Percentiles rank a stretch among this genome's conserved stretches.
Evolutionary conservation across 2,329 filamentous ascomycete genomes (phyloP).

Genomic region (Teratosphaeria epicoccoides): DNA sequence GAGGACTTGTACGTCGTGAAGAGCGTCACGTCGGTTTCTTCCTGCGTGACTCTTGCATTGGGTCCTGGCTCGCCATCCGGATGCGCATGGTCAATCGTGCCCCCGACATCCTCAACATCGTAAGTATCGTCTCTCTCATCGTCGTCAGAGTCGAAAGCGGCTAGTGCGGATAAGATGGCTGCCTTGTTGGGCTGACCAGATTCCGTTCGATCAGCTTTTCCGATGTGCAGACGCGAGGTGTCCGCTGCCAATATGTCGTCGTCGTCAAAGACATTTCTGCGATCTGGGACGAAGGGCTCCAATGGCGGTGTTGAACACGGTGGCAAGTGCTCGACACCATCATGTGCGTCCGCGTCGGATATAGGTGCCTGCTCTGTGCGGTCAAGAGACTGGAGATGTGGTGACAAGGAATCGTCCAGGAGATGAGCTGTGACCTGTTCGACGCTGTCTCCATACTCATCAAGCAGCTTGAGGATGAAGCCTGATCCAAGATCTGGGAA

Average conservation of each 20-base stretch:
- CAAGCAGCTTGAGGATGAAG: conserved; percentile 68
- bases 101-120: conserved; percentile 82
- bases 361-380: conserved; percentile 52
- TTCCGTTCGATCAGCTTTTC: conserved; percentile 43
- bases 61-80: conserved; percentile 45
- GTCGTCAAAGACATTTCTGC: conserved; percentile 67
- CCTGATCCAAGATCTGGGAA: conserved; percentile 79
- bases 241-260: conserved; percentile 63
- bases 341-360: conserved; percentile 9
- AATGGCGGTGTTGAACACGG: conserved; percentile 45
- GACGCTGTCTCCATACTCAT: conserved; percentile 65
- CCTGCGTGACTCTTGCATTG: conserved; percentile 15
- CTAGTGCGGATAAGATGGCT: conserved; percentile 77
- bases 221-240: conserved; percentile 62
- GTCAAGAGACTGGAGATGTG: conserved; percentile 54
- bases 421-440: conserved; percentile 74
- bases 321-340: conserved; percentile 34
- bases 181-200: conserved; percentile 69
- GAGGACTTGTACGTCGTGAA: conserved; percentile 61
- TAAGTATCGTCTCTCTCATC: conserved; percentile 97
- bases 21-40: conserved; percentile 55
- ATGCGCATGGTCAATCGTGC: conserved; percentile 60
- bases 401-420: conserved; percentile 64
- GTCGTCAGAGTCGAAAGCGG: conserved; percentile 83
- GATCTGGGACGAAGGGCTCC: conserved; percentile 36